Conservation (phyloP, 257 asterid species). For the Rhazya stricta region DNA sequence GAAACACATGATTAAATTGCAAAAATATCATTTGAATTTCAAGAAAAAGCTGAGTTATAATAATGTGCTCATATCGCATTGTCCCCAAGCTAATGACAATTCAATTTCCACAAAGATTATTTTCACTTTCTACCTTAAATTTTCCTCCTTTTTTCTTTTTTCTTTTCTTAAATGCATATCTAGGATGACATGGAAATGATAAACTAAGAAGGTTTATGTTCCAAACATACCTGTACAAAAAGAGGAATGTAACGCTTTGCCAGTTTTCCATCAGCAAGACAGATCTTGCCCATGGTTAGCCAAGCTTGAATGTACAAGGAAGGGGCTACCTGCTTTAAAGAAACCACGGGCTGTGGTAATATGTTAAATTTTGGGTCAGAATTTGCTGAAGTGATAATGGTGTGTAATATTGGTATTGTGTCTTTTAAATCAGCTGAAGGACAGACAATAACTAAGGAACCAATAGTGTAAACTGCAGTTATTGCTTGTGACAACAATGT, state of each 20-base stretch:
- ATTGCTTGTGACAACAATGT: conserved; percentile 41
- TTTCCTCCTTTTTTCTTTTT: not conserved
- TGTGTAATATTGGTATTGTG: conserved; percentile 59
- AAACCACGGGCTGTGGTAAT: conserved; percentile 34
- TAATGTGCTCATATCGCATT: not conserved
- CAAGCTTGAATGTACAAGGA: conserved; percentile 79
- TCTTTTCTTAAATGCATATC: not conserved
- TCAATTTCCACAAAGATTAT: too few relatives aligned
- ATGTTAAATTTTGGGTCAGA: conserved; percentile 48
- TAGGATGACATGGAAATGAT: not conserved
- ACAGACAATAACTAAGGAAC: conserved; percentile 61
- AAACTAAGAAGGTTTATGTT: conserved; percentile 1
- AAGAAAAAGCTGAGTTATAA: not conserved
- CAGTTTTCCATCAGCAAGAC: conserved; percentile 85
- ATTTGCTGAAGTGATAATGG: conserved; percentile 66
- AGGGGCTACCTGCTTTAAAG: conserved; percentile 55
- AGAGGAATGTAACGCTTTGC: conserved; percentile 92
- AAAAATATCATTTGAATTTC: not conserved
- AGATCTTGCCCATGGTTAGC: conserved; percentile 92
- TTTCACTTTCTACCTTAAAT: not conserved
- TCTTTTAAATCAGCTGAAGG: conserved; percentile 62
- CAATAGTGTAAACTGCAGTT: conserved; percentile 75
- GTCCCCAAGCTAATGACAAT: not conserved
- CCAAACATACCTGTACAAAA: conserved; percentile 74
- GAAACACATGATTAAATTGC: not conserved